phyloP scores from a whole-genome alignment of 176 grass and related monocot species.

The Eleusine indica region DNA sequence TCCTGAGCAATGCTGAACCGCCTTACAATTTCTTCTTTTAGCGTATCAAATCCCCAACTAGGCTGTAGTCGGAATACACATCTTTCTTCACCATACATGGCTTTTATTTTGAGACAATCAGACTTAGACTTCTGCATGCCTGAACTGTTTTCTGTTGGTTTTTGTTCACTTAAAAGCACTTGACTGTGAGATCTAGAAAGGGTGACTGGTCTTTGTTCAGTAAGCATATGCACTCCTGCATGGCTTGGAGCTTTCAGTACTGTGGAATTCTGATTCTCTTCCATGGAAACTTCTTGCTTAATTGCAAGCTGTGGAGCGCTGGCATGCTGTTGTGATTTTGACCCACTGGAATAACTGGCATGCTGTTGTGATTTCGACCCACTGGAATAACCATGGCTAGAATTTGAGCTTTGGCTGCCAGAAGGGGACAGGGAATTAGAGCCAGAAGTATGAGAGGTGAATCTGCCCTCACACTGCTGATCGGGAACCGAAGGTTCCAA shows the following conservation, averaged over 20 bases:
- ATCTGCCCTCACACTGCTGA: conserved; percentile 46
- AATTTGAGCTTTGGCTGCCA: conserved; percentile 76
- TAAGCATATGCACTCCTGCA: conserved; percentile 30
- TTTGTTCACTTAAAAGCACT: conserved; percentile 50
- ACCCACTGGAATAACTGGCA: conserved; percentile 53
- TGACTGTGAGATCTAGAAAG: conserved; percentile 45
- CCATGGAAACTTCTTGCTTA: conserved; percentile 58
- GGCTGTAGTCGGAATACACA: conserved; percentile 86
- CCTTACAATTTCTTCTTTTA: conserved; percentile 80
- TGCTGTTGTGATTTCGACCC: conserved; percentile 52
- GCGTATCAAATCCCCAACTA: conserved; percentile 68
- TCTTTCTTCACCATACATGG: conserved; percentile 84
- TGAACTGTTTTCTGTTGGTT: conserved; percentile 34
- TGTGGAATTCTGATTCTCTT: conserved; percentile 61
- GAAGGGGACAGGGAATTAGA: conserved; percentile 75
- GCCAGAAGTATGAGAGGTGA: conserved; percentile 56
- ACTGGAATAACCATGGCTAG: conserved; percentile 70
- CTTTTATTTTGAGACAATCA: conserved; percentile 87
- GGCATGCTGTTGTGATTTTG: conserved; percentile 48
- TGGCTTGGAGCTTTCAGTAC: conserved; percentile 31
- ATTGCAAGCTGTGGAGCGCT: conserved; percentile 41
- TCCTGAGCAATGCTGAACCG: conserved; percentile 54
- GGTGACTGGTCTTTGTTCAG: conserved; percentile 44
- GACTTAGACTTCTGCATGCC: conserved; percentile 43
- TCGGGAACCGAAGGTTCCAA: conserved; percentile 50